Evolutionary conservation across 805 yeast species (phyloP).

Genomic region (Brettanomyces anomalus): DNA sequence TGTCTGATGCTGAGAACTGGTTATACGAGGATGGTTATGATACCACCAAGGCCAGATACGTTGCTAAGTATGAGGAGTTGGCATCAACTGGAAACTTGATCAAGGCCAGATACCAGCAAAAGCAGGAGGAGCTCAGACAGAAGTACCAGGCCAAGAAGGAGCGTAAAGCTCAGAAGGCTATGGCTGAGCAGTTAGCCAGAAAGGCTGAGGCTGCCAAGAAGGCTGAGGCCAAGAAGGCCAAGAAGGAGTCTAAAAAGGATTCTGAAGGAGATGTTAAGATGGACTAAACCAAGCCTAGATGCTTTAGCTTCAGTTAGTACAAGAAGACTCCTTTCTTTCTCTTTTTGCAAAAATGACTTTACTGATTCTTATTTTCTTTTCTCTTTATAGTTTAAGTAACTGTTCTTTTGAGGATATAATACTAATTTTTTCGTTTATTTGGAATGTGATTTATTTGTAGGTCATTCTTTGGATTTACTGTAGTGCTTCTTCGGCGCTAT

Average conservation of each 20-base stretch:
- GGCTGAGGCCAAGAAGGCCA: conserved; percentile 27
- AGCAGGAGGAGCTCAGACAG: conserved; percentile 93
- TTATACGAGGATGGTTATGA: conserved; percentile 96
- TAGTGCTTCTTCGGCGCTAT: no score
- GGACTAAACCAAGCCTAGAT: not conserved
- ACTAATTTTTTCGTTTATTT: no score
- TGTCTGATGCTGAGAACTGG: conserved; percentile 94
- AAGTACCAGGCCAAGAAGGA: conserved; percentile 80
- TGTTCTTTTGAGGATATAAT: no score
- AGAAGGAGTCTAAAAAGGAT: conserved; percentile 1
- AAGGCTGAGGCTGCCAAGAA: conserved; percentile 35
- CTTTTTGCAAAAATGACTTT: no score
- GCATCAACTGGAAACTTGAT: conserved; percentile 91
- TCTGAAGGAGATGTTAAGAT: conserved; percentile 1
- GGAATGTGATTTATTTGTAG: no score
- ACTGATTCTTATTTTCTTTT: no score
- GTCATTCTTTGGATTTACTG: no score
- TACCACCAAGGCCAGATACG: conserved; percentile 90
- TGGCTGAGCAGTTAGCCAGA: conserved; percentile 47
- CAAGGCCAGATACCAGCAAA: conserved; percentile 88
- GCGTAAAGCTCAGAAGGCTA: conserved; percentile 12
- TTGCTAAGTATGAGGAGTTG: conserved; percentile 96
- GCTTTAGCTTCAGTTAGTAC: not conserved
- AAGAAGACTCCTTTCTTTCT: not conserved
- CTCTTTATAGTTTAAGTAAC: no score